Base-by-base conservation (phyloP, 1,139 yeast genomes). In the Sugiyamaella pinicola region DNA sequence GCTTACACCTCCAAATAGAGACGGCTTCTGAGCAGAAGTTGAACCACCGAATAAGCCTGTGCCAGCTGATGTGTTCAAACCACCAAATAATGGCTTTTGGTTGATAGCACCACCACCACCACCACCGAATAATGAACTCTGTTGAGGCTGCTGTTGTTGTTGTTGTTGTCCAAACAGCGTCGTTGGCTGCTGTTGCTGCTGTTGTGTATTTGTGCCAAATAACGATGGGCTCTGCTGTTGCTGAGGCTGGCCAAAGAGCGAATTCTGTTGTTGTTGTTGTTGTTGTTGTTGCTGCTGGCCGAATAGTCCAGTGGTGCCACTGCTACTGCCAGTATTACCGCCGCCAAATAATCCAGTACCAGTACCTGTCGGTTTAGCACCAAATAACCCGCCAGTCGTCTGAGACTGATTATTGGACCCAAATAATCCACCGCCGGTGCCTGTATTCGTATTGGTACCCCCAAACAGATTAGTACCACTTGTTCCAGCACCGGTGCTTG, bases 361-460 rank as follows among this genome's bases (percentile, higher is more conserved):
- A 19, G 54, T 48, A 40, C 17, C 15, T 29, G 55, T 28, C n/a
- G 34, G 39, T 26, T 44, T 41, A n/a, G 46, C 26, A 15, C 55
- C 55, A 44, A 56, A 56, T 3, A 52, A 46, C 13, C 57, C 55
- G 15, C 47, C 54, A 15, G 47, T 29, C 2, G 46, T 8, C 10
- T 42, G 49, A 13, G 52, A 12, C 8, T 29, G 39, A 17, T 44
- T 47, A 39, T 28, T 51, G 22, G 35, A 29, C 2, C 77, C 77
- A 62, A 74, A 74, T 33, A 67, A 59, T 21, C 64, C 64, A 28
- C 63, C 59, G 7, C 63, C 57, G n/a, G 60, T 44, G 2, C 48
- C 49, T 6, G 45, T 13, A 19, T 57, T 45, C 12, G 43, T 9
- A 46, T 24, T 45, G 22, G 24, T 24, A 8, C 17, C 28, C 4